Evolutionary conservation across 2,329 filamentous ascomycete genomes (phyloP), one percentile per base, ranked within the genome.

Genomic region (Xylaria polymorpha): DNA sequence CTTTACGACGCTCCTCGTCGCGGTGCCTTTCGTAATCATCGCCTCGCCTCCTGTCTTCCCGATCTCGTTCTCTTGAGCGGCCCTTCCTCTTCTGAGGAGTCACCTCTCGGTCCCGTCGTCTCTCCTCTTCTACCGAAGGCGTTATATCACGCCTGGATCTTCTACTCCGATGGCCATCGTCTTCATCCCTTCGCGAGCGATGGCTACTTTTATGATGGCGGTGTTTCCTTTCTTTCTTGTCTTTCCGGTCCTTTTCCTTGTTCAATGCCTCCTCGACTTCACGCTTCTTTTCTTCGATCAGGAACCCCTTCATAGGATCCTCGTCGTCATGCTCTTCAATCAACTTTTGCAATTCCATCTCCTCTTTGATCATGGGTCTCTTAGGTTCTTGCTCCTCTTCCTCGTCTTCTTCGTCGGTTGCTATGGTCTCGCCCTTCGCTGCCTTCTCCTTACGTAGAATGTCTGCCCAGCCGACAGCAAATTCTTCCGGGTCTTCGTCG

Each of bases 261-360:
- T 29, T 64, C 74, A 92, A 81, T 3, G 93, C 94, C 67, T 88
- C 87, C 64, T 92, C 89, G 14, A 97, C 88, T 79, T 97, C 93
- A 78, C 94, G 93, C 81, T 92, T 94, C 86, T 98, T 98, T 81
- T 97, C 92, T 72, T 95, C 88, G 61, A 98, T 90, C 72, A 98
- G 79, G 75, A 93, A 98, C 44, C 89, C 90, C 81, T 97, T 98
- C 96, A 99, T 99, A 0, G 96, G 96, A 79, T 99, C 96, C 70
- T 98, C 95, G 29, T 98, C 94, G 73, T 98, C 96, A 72, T 97
- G 92, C 18, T 95, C 90, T 63, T 87, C 83, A 61, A 97, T 89
- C 65, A 98, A 80, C 53, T 89, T 86, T 60, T 89, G 88, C 59
- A 98, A 81, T 78, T 98, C 94, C 64, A 85, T 83, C 82, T 98